A percentile compares a stretch with the other conserved stretches of the same genome.
These are phyloP conservation scores for Cercospora berteroae DNA, from an alignment of 2,329 filamentous ascomycete genomes.

Conservation along the genomic window DNA sequence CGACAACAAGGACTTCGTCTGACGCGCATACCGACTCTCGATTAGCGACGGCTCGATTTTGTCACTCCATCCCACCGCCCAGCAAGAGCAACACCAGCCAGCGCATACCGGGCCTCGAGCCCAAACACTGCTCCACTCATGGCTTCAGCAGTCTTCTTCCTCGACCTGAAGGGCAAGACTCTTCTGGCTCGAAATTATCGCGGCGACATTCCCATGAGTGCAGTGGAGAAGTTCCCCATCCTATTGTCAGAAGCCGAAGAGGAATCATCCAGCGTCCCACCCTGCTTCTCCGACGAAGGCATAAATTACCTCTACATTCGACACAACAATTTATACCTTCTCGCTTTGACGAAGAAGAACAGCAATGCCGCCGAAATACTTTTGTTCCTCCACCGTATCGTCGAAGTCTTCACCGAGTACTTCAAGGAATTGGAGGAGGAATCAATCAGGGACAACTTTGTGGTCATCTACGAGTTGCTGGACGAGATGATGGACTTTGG, in stretches of 20 bases:
- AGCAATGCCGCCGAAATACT: conserved; percentile 98
- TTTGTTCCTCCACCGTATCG: conserved; percentile 94
- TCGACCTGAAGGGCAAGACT: conserved; percentile 99
- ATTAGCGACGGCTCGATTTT: neutral
- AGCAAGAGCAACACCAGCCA: neutral
- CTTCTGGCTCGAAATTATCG: conserved; percentile 97
- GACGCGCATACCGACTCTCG: neutral
- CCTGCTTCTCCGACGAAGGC: conserved; percentile 96
- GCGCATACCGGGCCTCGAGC: conserved; percentile 14
- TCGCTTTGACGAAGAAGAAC: conserved; percentile 96
- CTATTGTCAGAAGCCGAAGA: conserved; percentile 98
- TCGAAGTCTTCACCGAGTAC: conserved; percentile 99
- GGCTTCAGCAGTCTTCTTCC: conserved; percentile 97
- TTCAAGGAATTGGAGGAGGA: conserved; percentile 99
- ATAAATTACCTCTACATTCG: conserved; percentile 99
- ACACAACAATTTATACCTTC: conserved; percentile 98
- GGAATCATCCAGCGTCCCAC: conserved; percentile 94
- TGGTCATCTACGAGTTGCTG: conserved; percentile 96
- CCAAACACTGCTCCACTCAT: conserved; percentile 53
- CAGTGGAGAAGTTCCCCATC: conserved; percentile 95
- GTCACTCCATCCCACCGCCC: neutral
- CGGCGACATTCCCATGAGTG: conserved; percentile 98
- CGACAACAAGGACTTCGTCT: neutral
- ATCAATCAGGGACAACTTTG: conserved; percentile 98
- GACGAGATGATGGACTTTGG: conserved; percentile 99